Conservation (phyloP, 805 yeast species). For the Candida michaelii region DNA sequence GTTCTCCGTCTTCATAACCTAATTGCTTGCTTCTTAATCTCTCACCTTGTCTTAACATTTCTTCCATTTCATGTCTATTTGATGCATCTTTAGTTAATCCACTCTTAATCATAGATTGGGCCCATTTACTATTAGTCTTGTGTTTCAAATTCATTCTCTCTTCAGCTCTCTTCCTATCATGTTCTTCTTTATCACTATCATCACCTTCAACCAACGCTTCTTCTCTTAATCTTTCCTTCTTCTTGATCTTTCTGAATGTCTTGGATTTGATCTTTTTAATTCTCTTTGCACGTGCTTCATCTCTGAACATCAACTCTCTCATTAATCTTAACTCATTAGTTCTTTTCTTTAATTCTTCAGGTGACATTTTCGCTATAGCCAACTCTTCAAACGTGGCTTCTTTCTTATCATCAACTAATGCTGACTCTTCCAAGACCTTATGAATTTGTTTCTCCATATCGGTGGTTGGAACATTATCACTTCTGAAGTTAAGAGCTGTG, state of each 20-base stretch:
- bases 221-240: constrained; percentile 75
- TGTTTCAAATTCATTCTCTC: constrained; percentile 93
- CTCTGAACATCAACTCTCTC: constrained; percentile 96
- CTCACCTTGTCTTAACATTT: constrained; percentile 89
- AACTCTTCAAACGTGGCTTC: constrained; percentile 86
- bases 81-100: constrained; percentile 87
- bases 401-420: constrained; percentile 67
- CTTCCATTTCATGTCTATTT: constrained; percentile 87
- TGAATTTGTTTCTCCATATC: constrained; percentile 70
- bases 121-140: constrained; percentile 88
- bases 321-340: constrained; percentile 82
- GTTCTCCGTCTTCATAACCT: constrained; percentile 57
- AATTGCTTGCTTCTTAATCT: constrained; percentile 67
- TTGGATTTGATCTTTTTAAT: constrained; percentile 94
- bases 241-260: constrained; percentile 79
- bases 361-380: constrained; percentile 75
- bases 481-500: constrained; percentile 52
- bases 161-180: constrained; percentile 73
- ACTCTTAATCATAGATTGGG: constrained; percentile 81
- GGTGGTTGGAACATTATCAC: constrained; percentile 44
- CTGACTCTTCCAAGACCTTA: constrained; percentile 59
- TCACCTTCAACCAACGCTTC: constrained; percentile 65
- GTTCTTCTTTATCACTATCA: constrained; percentile 56
- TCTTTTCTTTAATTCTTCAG: constrained; percentile 74
- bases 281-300: constrained; percentile 86